phyloP scores from a whole-genome alignment of 148 eudicot genomes.

The Drosera capensis region DNA sequence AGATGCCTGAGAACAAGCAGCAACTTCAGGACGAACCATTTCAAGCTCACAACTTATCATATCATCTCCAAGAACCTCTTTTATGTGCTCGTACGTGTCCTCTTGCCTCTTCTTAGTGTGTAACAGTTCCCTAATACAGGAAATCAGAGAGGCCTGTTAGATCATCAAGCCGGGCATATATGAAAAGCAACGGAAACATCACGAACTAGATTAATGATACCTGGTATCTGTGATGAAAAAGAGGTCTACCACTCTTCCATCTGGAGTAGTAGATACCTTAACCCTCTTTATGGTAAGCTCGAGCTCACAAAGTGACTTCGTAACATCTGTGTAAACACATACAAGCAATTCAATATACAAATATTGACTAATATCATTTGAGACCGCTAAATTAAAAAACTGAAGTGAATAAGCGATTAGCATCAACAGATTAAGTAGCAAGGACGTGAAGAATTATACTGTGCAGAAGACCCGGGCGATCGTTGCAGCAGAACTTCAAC shows the following conservation, averaged over 20 bases:
- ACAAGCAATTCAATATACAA: too few relatives aligned
- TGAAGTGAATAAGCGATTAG: too few relatives aligned
- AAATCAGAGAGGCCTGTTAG: not conserved
- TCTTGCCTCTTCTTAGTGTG: conserved; percentile 51
- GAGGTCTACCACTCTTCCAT: conserved; percentile 82
- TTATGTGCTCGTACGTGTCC: conserved; percentile 22
- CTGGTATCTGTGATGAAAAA: conserved; percentile 87
- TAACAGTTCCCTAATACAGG: conserved; percentile 47
- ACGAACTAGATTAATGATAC: too few relatives aligned
- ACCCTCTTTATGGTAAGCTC: conserved; percentile 77
- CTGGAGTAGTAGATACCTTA: conserved; percentile 94
- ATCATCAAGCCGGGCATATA: not conserved
- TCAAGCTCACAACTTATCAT: conserved; percentile 38
- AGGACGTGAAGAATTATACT: conserved; percentile 21
- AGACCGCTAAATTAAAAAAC: too few relatives aligned
- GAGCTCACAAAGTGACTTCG: conserved; percentile 61
- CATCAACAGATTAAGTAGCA: too few relatives aligned
- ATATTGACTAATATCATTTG: too few relatives aligned
- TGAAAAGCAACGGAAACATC: too few relatives aligned
- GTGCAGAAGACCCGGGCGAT: conserved; percentile 66
- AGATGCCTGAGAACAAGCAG: conserved; percentile 28
- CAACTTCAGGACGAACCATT: conserved; percentile 24
- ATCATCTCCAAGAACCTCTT: conserved; percentile 18
- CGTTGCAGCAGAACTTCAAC: conserved; percentile 57
- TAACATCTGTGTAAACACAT: conserved; percentile 45